Evolutionary conservation across 768 basidiomycete genomes (phyloP).

Genomic region (Podaxis rugospora): DNA sequence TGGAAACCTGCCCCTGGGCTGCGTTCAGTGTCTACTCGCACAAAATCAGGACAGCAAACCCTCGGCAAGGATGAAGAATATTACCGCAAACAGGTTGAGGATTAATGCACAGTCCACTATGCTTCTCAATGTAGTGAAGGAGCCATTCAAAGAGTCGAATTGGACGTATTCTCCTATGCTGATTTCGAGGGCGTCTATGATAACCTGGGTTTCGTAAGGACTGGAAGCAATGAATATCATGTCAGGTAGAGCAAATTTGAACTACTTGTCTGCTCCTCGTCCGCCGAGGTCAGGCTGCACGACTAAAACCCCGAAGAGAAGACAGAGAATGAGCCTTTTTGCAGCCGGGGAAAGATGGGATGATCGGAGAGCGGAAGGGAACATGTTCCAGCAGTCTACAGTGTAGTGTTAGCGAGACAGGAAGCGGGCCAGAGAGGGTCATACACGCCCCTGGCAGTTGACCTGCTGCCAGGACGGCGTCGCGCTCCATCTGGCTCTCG

Average conservation of each 20-base stretch:
- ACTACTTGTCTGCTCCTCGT: neutral
- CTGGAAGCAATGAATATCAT: neutral
- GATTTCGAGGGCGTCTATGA: neutral
- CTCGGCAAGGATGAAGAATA: neutral
- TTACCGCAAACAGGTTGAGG: conserved; percentile 8
- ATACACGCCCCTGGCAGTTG: conserved; percentile 59
- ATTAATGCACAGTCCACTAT: neutral
- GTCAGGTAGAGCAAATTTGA: neutral
- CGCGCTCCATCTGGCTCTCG: conserved; percentile 40
- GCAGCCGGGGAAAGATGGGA: conserved; percentile 53
- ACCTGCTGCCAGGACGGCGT: conserved; percentile 51
- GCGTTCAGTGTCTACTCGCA: neutral
- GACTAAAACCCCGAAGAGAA: conserved; percentile 54
- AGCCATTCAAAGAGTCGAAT: neutral
- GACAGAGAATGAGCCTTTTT: conserved; percentile 49
- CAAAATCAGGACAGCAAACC: neutral
- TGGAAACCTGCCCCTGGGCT: neutral
- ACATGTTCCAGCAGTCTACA: conserved; percentile 50
- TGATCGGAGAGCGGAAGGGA: conserved; percentile 43
- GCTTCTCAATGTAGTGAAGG: neutral
- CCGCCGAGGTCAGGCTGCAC: conserved; percentile 37
- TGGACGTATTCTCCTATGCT: neutral
- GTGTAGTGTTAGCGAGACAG: neutral
- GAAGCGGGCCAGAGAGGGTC: neutral
- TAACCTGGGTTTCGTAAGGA: neutral